Conservation (phyloP, 192 early-diverging fungal species). For the Backusella tarrabulga region DNA sequence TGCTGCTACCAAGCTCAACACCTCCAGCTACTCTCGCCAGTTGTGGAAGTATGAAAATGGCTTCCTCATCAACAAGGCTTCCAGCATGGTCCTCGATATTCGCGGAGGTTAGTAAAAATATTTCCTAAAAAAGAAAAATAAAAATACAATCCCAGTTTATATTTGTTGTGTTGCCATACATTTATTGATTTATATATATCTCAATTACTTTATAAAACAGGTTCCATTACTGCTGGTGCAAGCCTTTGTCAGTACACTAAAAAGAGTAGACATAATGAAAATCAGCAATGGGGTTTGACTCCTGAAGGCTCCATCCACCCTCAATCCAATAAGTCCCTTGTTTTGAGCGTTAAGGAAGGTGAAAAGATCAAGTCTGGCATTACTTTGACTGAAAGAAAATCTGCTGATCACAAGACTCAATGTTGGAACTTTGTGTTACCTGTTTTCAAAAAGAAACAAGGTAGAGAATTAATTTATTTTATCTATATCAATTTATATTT, state of each 20-base stretch:
- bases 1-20: slow-evolving; percentile 23
- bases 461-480: slow-evolving; percentile 1
- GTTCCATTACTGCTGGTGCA: slow-evolving; percentile 16
- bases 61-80: slow-evolving; percentile 37
- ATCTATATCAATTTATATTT: background rate
- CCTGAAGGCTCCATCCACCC: slow-evolving; percentile 25
- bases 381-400: slow-evolving; percentile 5
- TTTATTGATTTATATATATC: background rate
- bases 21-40: slow-evolving; percentile 29
- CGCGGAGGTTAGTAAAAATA: slow-evolving; percentile 23
- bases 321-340: slow-evolving; percentile 8
- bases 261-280: slow-evolving; percentile 18
- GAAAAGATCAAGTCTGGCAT: slow-evolving; percentile 18
- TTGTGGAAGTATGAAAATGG: slow-evolving; percentile 39
- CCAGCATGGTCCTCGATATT: slow-evolving; percentile 35
- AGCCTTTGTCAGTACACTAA: slow-evolving; percentile 24
- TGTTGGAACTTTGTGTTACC: slow-evolving; percentile 35
- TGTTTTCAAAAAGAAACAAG: slow-evolving; percentile 36
- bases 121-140: slow-evolving; percentile 9
- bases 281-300: slow-evolving; percentile 30
- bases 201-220: slow-evolving; percentile 3
- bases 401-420: slow-evolving; percentile 20
- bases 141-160: background rate
- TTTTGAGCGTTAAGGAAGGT: slow-evolving; percentile 24
- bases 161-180: background rate